A percentile compares a stretch with the other conserved stretches of the same genome.
phyloP scores from a whole-genome alignment of 2,329 filamentous ascomycete genomes.

The Xylariales sp. region DNA sequence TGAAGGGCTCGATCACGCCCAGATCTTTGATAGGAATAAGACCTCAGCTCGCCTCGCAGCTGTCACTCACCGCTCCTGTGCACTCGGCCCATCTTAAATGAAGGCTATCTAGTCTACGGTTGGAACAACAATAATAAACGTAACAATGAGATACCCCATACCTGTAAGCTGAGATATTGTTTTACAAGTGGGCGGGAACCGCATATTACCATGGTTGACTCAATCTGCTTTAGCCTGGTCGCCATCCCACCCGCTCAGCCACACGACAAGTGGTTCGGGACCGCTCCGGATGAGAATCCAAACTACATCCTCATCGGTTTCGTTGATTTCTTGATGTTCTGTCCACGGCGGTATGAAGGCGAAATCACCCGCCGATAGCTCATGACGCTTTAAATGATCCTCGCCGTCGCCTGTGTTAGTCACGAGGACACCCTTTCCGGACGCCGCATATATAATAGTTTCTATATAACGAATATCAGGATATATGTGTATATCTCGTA shows the following conservation, averaged over 20 bases:
- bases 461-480: conserved; percentile 57
- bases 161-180: conserved; percentile 17
- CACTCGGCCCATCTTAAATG: conserved; percentile 23
- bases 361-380: conserved; percentile 73
- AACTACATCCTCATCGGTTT: conserved; percentile 67
- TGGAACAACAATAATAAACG: conserved; percentile 18
- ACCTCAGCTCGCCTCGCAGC: conserved; percentile 45
- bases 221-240: conserved; percentile 52
- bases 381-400: conserved; percentile 62
- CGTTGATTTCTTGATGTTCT: conserved; percentile 77
- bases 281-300: conserved; percentile 76
- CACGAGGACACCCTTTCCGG: conserved; percentile 70
- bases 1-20: conserved; percentile 71
- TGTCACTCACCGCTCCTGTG: conserved; percentile 47
- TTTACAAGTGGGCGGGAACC: conserved; percentile 26
- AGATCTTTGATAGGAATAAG: conserved; percentile 62
- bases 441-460: conserved; percentile 74
- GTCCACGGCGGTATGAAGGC: conserved; percentile 76
- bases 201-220: conserved; percentile 29
- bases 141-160: conserved; percentile 20
- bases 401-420: conserved; percentile 67
- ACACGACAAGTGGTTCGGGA: conserved; percentile 69
- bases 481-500: not conserved
- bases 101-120: conserved; percentile 20
- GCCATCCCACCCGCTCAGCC: conserved; percentile 70